These are phyloP conservation scores for Boletus reticulatus DNA, from an alignment of 768 basidiomycete species.

Conservation along the genomic window DNA sequence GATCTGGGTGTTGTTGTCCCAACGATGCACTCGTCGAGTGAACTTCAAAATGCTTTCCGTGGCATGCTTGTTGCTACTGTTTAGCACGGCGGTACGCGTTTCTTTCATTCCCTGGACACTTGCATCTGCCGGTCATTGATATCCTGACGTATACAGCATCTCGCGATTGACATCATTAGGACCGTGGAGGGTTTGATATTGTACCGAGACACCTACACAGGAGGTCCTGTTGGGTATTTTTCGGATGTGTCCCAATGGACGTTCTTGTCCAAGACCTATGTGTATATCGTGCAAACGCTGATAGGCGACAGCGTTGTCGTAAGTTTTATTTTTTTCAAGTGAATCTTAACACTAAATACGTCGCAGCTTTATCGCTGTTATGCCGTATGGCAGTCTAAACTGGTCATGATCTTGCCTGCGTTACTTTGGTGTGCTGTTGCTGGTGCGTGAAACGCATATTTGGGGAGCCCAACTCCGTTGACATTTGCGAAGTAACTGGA, in stretches of 20 bases:
- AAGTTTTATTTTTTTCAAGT: not conserved
- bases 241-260: constrained; percentile 11
- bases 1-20: too few species aligned
- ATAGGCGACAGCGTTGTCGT: constrained; percentile 27
- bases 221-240: not conserved
- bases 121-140: too few species aligned
- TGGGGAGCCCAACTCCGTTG: not conserved
- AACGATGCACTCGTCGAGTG: too few species aligned
- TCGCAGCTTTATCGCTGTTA: not conserved
- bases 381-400: not conserved
- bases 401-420: not conserved
- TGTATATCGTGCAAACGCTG: constrained; percentile 21
- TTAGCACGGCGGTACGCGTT: too few species aligned
- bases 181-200: too few species aligned
- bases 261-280: constrained; percentile 24
- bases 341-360: not conserved
- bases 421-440: not conserved
- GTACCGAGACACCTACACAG: too few species aligned
- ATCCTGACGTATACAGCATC: too few species aligned
- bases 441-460: not conserved
- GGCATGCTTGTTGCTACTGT: too few species aligned
- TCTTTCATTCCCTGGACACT: too few species aligned
- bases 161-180: too few species aligned
- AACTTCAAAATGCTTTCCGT: too few species aligned
- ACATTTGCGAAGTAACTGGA: not conserved